Evolutionary conservation across 768 basidiomycete species (phyloP), one percentile per base, ranked within the genome.

Genomic region (Lentinula raphanica): DNA sequence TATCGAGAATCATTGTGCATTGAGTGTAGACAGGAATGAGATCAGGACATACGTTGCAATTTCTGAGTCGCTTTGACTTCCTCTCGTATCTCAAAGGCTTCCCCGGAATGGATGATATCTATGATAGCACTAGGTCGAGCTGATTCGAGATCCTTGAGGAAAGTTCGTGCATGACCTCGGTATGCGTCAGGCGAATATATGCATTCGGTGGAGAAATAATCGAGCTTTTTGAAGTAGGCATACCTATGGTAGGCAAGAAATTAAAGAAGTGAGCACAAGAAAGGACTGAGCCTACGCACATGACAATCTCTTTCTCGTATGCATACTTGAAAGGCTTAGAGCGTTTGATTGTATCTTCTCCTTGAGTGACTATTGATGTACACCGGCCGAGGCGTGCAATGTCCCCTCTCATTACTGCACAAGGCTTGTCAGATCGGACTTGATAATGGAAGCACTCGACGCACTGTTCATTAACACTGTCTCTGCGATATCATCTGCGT

Each of bases 261-360:
- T n/a, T n/a, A n/a, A n/a, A n/a, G 53, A 44, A 40, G 58, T 49
- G 35, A 50, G 15, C 42, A 9, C 0, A 11, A 23, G 3, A 40
- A 50, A 59, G 54, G 63, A 44, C 32, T n/a, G 42, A 9, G 19
- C 27, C 3, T 38, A 72, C 83, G 62, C 63, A 93, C 97, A 99
- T 98, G 61, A 99, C 97, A 31, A 99, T 98, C 74, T 99, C 97
- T 74, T 99, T 99, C 76, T 99, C 97, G 66, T 98, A 98, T 0
- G 94, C 89, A 67, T 98, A 99, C 69, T 98, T 98, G 81, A 99
- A 98, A n/a, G 97, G 97, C 73, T 99, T 99, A 49, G 92, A 94
- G 58, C 97, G 83, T 70, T 87, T 92, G 69, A 98, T 98, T 1
- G 94, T 95, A 66, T 97, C 94, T 69, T 97, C 96, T 39, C 94